Percentiles rank a stretch among this genome's conserved stretches.
phyloP scores from a whole-genome alignment of 2,329 filamentous ascomycete species.

The Penicillium corylophilum region DNA sequence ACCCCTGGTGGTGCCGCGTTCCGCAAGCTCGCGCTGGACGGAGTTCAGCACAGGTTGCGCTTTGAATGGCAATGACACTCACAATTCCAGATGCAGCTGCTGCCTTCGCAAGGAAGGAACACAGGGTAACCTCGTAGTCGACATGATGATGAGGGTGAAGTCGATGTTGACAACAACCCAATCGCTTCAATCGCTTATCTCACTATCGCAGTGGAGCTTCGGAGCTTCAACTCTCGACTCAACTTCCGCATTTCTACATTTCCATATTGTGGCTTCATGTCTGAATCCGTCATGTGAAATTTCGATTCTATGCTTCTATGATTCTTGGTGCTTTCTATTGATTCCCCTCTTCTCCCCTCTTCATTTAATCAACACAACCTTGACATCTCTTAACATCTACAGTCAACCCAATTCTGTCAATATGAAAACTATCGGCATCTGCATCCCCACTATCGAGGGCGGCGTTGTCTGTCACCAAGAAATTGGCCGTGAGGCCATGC shows the following conservation, averaged over 20 bases:
- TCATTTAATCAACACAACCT: neutral
- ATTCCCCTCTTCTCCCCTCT: neutral
- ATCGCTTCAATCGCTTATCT: slow-evolving; percentile 12
- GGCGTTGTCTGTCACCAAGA: slow-evolving; percentile 9
- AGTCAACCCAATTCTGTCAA: neutral
- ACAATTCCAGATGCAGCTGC: slow-evolving; percentile 81
- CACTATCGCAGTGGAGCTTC: neutral
- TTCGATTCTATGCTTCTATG: too few relatives aligned
- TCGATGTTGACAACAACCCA: slow-evolving; percentile 4
- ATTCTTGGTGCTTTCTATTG: too few relatives aligned
- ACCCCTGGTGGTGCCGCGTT: slow-evolving; percentile 81
- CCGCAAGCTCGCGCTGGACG: slow-evolving; percentile 70
- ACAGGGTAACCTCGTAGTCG: slow-evolving; percentile 38
- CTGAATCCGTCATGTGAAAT: too few relatives aligned
- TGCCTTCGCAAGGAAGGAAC: slow-evolving; percentile 64
- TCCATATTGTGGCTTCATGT: too few relatives aligned
- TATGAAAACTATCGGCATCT: slow-evolving; percentile 13
- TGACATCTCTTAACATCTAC: too few relatives aligned
- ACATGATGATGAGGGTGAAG: slow-evolving; percentile 23
- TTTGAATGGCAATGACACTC: slow-evolving; percentile 34
- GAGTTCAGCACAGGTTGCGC: slow-evolving; percentile 2
- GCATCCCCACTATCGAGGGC: slow-evolving; percentile 10
- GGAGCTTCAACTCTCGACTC: neutral
- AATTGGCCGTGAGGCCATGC: slow-evolving; percentile 10
- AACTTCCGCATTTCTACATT: too few relatives aligned